Base-by-base conservation (phyloP, 1,139 yeast genomes). In the Blastobotrys indianensis region DNA sequence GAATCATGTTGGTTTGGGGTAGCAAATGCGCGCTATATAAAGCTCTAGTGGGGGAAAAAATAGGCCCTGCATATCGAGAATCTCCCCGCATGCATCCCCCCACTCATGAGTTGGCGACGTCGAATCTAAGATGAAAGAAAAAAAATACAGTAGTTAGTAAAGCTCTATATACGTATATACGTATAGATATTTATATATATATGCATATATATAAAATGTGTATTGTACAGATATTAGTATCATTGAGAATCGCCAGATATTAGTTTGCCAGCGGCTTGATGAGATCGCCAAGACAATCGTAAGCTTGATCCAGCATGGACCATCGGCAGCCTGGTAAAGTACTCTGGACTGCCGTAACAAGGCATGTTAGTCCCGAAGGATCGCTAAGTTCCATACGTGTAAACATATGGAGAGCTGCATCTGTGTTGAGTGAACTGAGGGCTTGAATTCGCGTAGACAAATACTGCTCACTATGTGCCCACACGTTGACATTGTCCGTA, bases 231-330 rank as follows among this genome's bases (percentile, higher is more conserved):
- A 20, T 20, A 4, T 20, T 20, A 7, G 12, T 9, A 31, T 31
- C 12, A n/a, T 5, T 13, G 3, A 5, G 31, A 5, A 31, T 31
- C 5, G 12, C 33, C 33, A n/a, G 33, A 31, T 4, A 4, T 8
- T 13, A 31, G 8, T 4, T 8, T 31, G 15, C 33, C 15, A n/a
- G 5, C 6, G 23, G 29, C n/a, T 25, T 20, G 23, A 40, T 40
- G 17, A 51, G 37, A 11, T 41, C 44, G 11, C 51, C 53, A 16
- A 51, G 35, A 13, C 52, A 48, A 9, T 32, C 23, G 36, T 48
- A 42, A 13, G 54, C 53, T 11, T 50, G 51, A 28, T 46, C 46
- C 16, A 51, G 28, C 49, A 51, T 43, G 33, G 51, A 49, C 54
- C 54, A 51, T 29, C 53, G 41, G 31, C 54, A 51, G 20, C 46